Percentiles rank a stretch among this genome's conserved stretches.
Conservation (phyloP, 306 rosid genomes). For the Betula pendula region DNA sequence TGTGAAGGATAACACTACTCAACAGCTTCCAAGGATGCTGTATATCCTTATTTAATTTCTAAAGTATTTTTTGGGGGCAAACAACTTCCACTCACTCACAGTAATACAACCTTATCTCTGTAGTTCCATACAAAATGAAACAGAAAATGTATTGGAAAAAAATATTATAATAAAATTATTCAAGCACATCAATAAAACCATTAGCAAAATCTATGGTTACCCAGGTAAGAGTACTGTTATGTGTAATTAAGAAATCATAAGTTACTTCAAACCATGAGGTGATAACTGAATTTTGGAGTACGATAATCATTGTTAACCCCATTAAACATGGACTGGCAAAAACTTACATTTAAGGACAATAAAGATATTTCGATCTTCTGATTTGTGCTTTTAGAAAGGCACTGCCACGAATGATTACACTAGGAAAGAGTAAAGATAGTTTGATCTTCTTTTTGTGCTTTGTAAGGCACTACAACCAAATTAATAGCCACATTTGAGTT, state of each 20-base stretch:
- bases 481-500: neutral
- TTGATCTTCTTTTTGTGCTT: neutral
- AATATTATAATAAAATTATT: neutral
- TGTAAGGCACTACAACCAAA: neutral
- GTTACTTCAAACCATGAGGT: neutral
- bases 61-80: neutral
- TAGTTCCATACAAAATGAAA: neutral
- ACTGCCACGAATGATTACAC: neutral
- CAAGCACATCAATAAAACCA: neutral
- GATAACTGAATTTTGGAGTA: neutral
- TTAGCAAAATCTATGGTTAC: neutral
- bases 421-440: neutral
- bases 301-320: neutral
- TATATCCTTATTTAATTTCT: neutral
- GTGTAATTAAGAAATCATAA: neutral
- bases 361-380: neutral
- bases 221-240: neutral
- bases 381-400: neutral
- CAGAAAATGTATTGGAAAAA: neutral
- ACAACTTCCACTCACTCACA: neutral
- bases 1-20: neutral
- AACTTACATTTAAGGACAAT: neutral
- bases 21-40: neutral
- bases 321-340: neutral
- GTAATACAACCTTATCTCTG: neutral